Evolutionary conservation across 1,284 basidiomycete species (phyloP).

Genomic region (Erythrobasidium hasegawianum): DNA sequence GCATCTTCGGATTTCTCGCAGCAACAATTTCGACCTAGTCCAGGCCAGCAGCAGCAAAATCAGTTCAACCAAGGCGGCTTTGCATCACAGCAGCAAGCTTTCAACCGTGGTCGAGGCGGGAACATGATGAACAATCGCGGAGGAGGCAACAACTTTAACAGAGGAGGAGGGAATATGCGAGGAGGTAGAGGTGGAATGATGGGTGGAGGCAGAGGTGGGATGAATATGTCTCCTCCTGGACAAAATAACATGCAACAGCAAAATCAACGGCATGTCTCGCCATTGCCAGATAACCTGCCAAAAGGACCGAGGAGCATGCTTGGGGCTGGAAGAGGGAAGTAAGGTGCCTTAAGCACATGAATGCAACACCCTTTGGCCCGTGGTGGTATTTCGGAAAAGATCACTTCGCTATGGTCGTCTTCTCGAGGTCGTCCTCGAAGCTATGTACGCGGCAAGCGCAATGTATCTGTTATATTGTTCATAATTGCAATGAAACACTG

Average conservation of each 20-base stretch:
- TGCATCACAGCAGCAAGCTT: not conserved
- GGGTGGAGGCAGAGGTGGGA: not conserved
- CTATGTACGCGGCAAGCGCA: too few species aligned
- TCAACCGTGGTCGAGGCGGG: not conserved
- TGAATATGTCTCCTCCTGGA: not conserved
- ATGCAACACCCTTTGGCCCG: too few species aligned
- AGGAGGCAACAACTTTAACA: not conserved
- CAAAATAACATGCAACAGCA: conserved; percentile 1
- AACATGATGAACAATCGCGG: not conserved
- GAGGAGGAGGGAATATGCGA: conserved; percentile 2
- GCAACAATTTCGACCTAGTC: not conserved
- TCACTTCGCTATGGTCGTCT: too few species aligned
- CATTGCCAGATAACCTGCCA: conserved; percentile 1
- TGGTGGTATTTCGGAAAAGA: too few species aligned
- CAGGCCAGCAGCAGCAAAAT: not conserved
- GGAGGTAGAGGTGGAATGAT: not conserved
- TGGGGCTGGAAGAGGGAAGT: not conserved
- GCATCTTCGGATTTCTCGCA: not conserved
- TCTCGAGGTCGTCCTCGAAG: too few species aligned
- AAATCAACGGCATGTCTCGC: not conserved
- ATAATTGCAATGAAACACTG: too few species aligned
- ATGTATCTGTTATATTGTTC: too few species aligned
- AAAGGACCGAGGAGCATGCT: conserved; percentile 5
- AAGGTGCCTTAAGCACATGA: too few species aligned
- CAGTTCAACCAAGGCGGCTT: not conserved